Evolutionary conservation across 2,329 filamentous ascomycete species (phyloP), one percentile per base, ranked within the genome.

Genomic region (Beauveria sp.): DNA sequence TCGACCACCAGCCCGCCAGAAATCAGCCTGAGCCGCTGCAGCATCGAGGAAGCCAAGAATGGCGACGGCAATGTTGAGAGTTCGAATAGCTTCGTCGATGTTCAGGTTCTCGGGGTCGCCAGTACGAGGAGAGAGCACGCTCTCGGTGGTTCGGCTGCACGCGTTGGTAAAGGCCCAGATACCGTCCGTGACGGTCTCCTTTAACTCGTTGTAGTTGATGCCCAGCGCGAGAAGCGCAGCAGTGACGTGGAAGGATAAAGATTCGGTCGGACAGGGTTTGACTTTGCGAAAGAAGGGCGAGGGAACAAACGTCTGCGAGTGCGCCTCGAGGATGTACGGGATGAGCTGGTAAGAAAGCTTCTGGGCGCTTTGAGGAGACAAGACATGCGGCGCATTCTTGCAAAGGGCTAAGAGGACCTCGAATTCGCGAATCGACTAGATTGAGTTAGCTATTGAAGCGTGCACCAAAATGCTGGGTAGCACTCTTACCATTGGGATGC

Each of bases 401-500:
- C 93, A 97, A 28, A 99, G 81, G 48, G 94, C 91, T 28, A 97
- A 77, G 28, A 99, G 82, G 58, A 96, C 90, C 73, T 99, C 93
- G 67, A 96, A 88, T 79, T 99, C 96, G 69, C 90, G 87, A 59
- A 92, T 85, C 58, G 87, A 90, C 91, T 96, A 71, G 18, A 37
- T 7, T 2, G 12, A n/a, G 20, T 54, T 48, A 62, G 55, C 40
- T 5, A 46, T 51, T 24, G 20, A 30, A 37, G n/a, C 8, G 34
- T n/a, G 37, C 18, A 5, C 40, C 28, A 7, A 26, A 8, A 16
- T n/a, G 20, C 4, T 30, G 20, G 14, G 8, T n/a, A n/a, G 55
- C 57, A 44, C 34, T 16, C 12, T 20, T 76, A 88, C 85, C 85
- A 88, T 88, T 14, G 85, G 84, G 59, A 83, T 77, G 41, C 79